These are phyloP conservation scores for Taphrina wiesneri DNA, from an alignment of 1,139 yeast genomes.

Conservation along the genomic window DNA sequence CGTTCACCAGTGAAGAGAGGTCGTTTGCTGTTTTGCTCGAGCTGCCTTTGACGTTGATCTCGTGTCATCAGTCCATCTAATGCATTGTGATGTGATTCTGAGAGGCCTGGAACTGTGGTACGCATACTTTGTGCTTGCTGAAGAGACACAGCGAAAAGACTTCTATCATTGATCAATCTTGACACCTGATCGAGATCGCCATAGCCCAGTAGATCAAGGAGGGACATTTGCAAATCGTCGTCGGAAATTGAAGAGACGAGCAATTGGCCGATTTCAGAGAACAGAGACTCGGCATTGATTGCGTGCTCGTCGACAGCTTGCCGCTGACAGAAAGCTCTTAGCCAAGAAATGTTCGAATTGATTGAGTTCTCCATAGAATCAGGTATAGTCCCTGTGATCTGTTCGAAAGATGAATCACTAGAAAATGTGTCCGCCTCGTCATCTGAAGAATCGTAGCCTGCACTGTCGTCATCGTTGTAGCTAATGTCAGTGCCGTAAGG, in stretches of 20 bases:
- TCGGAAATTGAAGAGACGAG: slow-evolving; percentile 45
- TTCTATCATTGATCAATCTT: slow-evolving; percentile 59
- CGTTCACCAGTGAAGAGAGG: slow-evolving; percentile 57
- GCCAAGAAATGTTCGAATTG: slow-evolving; percentile 8
- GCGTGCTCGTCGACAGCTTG: slow-evolving; percentile 9
- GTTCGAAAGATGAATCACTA: background rate
- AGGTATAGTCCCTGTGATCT: background rate
- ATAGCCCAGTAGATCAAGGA: slow-evolving; percentile 80
- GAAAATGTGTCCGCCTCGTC: background rate
- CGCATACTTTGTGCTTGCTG: slow-evolving; percentile 40
- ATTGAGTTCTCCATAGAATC: background rate
- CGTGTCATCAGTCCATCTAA: slow-evolving; percentile 13
- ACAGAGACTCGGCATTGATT: slow-evolving; percentile 17
- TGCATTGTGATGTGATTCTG: slow-evolving; percentile 9
- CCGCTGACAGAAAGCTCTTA: background rate
- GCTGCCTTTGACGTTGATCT: slow-evolving; percentile 47
- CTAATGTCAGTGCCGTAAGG: background rate
- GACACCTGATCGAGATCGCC: slow-evolving; percentile 80
- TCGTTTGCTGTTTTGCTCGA: slow-evolving; percentile 56
- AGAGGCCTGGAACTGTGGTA: background rate
- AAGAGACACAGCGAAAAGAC: slow-evolving; percentile 37
- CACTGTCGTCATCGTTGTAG: slow-evolving; percentile 5
- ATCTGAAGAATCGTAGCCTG: background rate
- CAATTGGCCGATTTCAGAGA: background rate
- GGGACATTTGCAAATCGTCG: slow-evolving; percentile 63